Base-by-base conservation (phyloP, 2,329 filamentous ascomycete species). In the Arthrobotrys megalospora region DNA sequence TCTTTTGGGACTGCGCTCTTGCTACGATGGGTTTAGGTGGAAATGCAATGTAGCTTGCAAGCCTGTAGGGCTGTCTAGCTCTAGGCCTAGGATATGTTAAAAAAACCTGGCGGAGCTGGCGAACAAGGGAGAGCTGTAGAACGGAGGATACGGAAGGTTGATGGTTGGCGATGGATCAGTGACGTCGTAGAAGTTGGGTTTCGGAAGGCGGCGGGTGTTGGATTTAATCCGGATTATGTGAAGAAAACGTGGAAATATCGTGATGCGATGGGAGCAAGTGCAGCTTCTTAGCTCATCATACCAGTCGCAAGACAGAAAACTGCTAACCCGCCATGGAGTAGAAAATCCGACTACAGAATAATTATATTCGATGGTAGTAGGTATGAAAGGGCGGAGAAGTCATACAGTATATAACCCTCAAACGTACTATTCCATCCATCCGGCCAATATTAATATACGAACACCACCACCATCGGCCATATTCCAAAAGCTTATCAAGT, bases 11-110 rank as follows among this genome's bases (percentile, higher is more conserved):
- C 10, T 50, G 47, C 16, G 47, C 19, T 63, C 55, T 16, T 70
- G 32, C 47, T 65, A 52, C 36, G 58, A 21, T 52, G 62, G 58
- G 58, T 38, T 65, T 65, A 48, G 28, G 16, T 48, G n/a, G n/a
- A 45, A 45, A 45, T 45, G 12, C n/a, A 45, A 6, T 45, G 36
- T 8, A 38, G 36, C 36, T 38, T 38, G 36, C 8, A 38, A 38
- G 36, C 8, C 6, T 38, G 36, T 14, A 38, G 36, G 24, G 24
- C 24, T 28, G 24, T 28, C 5, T 28, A 28, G 24, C 24, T 28
- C 24, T 38, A 38, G 12, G 36, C 5, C 24, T 38, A 38, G 12
- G 36, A 12, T 38, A 8, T 2, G 36, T 38, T 38, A 10, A 38
- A 45, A 10, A 38, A 45, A 45, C 41, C 41, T 16, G 41, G 12